A percentile compares a stretch with the other conserved stretches of the same genome.
Evolutionary conservation across 805 yeast species (phyloP).

Genomic region (Yamadazyma tumulicola): DNA sequence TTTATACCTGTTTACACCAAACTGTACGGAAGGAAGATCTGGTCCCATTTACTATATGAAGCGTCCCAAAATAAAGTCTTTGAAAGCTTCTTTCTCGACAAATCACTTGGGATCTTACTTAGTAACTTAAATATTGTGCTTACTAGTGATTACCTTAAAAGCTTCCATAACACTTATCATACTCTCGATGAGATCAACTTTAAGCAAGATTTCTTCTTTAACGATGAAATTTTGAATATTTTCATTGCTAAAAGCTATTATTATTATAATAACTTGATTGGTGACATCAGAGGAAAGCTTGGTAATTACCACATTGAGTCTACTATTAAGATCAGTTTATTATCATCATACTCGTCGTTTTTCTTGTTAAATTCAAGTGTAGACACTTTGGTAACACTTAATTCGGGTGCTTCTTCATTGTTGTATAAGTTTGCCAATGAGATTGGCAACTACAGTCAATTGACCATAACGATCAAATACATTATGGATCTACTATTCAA

Average conservation of each 20-base stretch:
- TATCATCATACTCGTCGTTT: constrained; percentile 33
- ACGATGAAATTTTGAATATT: constrained; percentile 23
- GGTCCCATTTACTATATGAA: constrained; percentile 29
- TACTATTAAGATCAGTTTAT: constrained; percentile 32
- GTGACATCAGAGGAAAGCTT: constrained; percentile 30
- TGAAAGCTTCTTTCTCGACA: constrained; percentile 35
- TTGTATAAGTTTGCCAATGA: constrained; percentile 23
- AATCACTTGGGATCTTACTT: constrained; percentile 26
- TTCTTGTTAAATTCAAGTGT: constrained; percentile 30
- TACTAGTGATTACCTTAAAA: constrained; percentile 13
- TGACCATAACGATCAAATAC: constrained; percentile 9
- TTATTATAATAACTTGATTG: constrained; percentile 34
- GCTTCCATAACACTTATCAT: constrained; percentile 15
- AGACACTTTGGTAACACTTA: constrained; percentile 30
- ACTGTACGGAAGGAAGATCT: constrained; percentile 14
- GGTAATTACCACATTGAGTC: constrained; percentile 28
- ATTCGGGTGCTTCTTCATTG: constrained; percentile 32
- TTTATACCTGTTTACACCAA: constrained; percentile 10
- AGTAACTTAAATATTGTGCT: constrained; percentile 11
- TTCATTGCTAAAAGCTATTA: constrained; percentile 30
- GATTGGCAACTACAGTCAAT: constrained; percentile 9
- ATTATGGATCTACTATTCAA: constrained; percentile 9
- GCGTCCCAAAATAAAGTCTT: constrained; percentile 10
- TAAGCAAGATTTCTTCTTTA: constrained; percentile 19
- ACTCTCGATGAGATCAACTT: constrained; percentile 5